Evolutionary conservation across 2,329 filamentous ascomycete genomes (phyloP).

Genomic region (Clarireedia monteithiana): DNA sequence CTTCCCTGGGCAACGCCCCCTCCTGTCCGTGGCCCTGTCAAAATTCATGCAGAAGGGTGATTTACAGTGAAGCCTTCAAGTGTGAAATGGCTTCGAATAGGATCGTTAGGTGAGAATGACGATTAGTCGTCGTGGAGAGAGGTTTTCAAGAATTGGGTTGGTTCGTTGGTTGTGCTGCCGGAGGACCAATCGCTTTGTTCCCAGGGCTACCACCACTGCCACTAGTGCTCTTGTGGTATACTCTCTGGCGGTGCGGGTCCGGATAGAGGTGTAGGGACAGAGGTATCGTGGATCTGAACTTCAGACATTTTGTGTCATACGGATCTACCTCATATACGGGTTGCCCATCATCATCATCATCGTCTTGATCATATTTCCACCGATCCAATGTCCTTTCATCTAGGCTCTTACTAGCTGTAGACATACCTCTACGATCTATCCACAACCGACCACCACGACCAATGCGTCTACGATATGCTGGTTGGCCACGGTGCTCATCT

Average conservation of each 20-base stretch:
- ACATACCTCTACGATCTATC: slow-evolving; percentile 75
- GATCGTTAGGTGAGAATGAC: neutral
- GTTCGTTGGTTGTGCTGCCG: slow-evolving; percentile 13
- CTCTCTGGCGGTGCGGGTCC: slow-evolving; percentile 19
- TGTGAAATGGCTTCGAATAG: slow-evolving; percentile 5
- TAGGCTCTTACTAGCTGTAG: slow-evolving; percentile 40
- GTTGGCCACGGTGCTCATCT: slow-evolving; percentile 30
- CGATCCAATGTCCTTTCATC: slow-evolving; percentile 49
- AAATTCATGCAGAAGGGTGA: slow-evolving; percentile 20
- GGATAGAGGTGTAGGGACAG: slow-evolving; percentile 23
- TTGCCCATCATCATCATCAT: slow-evolving; percentile 73
- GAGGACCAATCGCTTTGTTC: slow-evolving; percentile 18
- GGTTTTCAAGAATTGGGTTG: slow-evolving; percentile 15
- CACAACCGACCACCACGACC: slow-evolving; percentile 79
- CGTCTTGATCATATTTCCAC: slow-evolving; percentile 85
- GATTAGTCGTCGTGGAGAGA: slow-evolving; percentile 16
- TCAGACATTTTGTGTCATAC: slow-evolving; percentile 50
- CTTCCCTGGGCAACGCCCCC: slow-evolving; percentile 27
- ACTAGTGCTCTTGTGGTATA: slow-evolving; percentile 10
- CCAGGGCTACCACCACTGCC: slow-evolving; percentile 15
- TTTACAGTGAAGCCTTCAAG: slow-evolving; percentile 18
- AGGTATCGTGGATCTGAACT: slow-evolving; percentile 44
- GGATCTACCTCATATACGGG: slow-evolving; percentile 70
- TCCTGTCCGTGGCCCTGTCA: slow-evolving; percentile 15
- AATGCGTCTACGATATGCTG: slow-evolving; percentile 74